Evolutionary conservation across 2,329 filamentous ascomycete species (phyloP), one percentile per base, ranked within the genome.

Genomic region (Verticillium nubilum): DNA sequence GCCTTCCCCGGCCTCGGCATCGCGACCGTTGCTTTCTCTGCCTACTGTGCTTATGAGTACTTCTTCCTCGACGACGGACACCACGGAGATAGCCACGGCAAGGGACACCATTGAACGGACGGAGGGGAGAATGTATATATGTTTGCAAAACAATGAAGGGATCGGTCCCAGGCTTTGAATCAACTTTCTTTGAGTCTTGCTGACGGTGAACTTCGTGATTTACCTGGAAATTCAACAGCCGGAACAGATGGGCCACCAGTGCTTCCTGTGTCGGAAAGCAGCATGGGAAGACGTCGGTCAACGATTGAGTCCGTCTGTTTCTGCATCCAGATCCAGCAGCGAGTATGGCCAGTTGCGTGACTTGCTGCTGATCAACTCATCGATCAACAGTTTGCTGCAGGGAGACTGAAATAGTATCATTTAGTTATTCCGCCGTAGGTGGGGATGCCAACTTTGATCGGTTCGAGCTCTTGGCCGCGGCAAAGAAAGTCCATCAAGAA

Each of bases 1-100:
- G 81, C 86, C 64, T 92, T 99, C 73, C 95, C 95, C 37, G 95
- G 95, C 62, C 83, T 99, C 68, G 95, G 95, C 65, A 96, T 94
- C 68, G 95, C 92, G 31, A 90, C 90, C 5, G 93, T 95, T 61
- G 93, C 94, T 53, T 99, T 99, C 74, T 86, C 89, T 56, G 88
- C 81, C 64, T 99, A 99, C 80, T 92, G 93, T 74, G 86, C 85
- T 62, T 96, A 92, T 76, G 95, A 99, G 80, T 86, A 95, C 74
- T 78, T 96, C 59, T 96, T 97, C 75, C 73, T 96, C 67, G 89
- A 93, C 64, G 84, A 88, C 63, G 84, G 87, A 67, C 85, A 85
- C 70, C 77, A 82, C 65, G 78, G 77, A 63, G 75, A 76, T 62
- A 77, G 71, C 47, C 83, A 87, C 65, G 79, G 77, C 63, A 79